phyloP scores from a whole-genome alignment of 2,329 filamentous ascomycete genomes.

The Talaromyces sp. region DNA sequence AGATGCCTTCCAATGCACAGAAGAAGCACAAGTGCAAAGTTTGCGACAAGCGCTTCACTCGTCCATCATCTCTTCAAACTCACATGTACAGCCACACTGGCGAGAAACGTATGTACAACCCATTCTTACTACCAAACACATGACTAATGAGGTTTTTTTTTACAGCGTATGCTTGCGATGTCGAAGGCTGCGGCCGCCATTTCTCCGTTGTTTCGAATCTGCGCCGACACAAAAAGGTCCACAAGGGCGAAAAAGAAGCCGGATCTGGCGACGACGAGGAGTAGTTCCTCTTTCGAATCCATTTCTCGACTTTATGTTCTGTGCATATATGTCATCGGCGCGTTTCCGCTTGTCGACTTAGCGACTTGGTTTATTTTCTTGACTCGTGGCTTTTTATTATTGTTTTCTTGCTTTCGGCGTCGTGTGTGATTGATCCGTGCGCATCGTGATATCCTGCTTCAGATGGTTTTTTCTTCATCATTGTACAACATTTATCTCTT shows the following conservation, averaged over 20 bases:
- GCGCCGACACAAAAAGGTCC: conserved; percentile 90
- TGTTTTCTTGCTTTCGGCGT: conserved; percentile 10
- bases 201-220: conserved; percentile 98
- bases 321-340: conserved; percentile 14
- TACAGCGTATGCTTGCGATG: conserved; percentile 85
- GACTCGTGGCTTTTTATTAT: background rate
- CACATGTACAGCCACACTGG: conserved; percentile 99
- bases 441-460: conserved; percentile 14
- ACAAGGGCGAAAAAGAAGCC: conserved; percentile 59
- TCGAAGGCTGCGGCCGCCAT: conserved; percentile 89
- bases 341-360: conserved; percentile 5
- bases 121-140: background rate
- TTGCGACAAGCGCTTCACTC: conserved; percentile 94
- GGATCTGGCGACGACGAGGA: conserved; percentile 39
- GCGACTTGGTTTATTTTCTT: conserved; percentile 1
- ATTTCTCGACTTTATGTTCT: conserved; percentile 3
- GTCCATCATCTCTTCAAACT: conserved; percentile 89
- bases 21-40: conserved; percentile 99
- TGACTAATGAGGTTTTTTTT: conserved; percentile 2
- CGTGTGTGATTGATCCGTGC: conserved; percentile 7
- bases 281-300: conserved; percentile 16
- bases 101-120: conserved; percentile 82
- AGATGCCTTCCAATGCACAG: conserved; percentile 89
- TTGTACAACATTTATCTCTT: conserved; percentile 19
- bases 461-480: conserved; percentile 12